Evolutionary conservation across 345 rosid species (phyloP), one percentile per base, ranked within the genome.

Genomic region (Eutrema heterophyllum): DNA sequence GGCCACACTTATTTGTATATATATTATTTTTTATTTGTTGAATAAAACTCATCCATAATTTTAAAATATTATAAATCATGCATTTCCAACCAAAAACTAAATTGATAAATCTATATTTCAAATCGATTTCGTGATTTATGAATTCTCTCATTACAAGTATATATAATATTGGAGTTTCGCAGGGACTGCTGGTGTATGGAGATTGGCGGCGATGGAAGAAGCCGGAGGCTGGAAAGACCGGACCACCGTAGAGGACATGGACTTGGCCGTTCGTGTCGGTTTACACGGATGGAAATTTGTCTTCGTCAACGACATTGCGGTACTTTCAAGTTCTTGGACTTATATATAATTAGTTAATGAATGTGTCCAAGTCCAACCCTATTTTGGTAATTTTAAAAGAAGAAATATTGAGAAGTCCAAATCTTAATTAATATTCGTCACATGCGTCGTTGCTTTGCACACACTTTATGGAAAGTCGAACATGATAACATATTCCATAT

Each of bases 171-270:
- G 21, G 21, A 21, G 21, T 21, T 43, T 9, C 29, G 5, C 61
- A 95, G 99, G 99, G 51, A 95, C 99, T 3, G 98, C 97, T 14
- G 98, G 98, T 7, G 89, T 95, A 32, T 95, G 99, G 99, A 90
- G 99, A 79, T 83, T 92, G 66, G 97, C 87, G 4, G 97, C 98
- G 9, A 87, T 95, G 74, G 89, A 92, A 63, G 98, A 95, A 79
- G 99, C 99, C 1, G 99, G 99, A 9, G 98, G 99, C 2, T 95
- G 99, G 99, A 92, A 95, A 73, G 99, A 90, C 64, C 76, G 99
- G 58, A 95, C 99, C 45, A 95, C 99, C 0, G 98, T 95, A 18
- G 99, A 95, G 77, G 99, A 95, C 71, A 95, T 95, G 99, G 99
- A 95, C 83, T 94, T 95, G 48, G 99, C 99, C 3, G 96, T 92